phyloP scores from a whole-genome alignment of 2,329 filamentous ascomycete species.

The Fusarium chlamydosporum region DNA sequence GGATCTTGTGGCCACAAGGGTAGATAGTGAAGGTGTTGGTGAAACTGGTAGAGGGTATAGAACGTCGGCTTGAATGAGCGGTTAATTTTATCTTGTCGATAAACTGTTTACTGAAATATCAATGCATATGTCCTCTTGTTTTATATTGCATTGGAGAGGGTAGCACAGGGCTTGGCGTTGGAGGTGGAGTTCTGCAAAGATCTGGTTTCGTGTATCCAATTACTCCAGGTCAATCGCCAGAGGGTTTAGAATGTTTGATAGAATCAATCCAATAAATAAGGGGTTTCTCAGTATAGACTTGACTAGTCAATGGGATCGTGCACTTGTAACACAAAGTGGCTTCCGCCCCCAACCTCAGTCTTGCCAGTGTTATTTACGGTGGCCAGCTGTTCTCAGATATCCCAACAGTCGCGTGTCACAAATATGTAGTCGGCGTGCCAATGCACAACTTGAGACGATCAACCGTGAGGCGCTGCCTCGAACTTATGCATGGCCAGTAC shows the following conservation, averaged over 20 bases:
- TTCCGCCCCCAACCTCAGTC: neutral
- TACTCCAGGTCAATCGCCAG: neutral
- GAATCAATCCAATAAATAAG: too few relatives aligned
- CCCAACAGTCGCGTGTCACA: neutral
- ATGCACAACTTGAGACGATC: conserved; percentile 8
- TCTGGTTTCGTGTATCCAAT: neutral
- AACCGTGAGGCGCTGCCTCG: conserved; percentile 10
- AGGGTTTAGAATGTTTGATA: too few relatives aligned
- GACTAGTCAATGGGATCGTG: too few relatives aligned
- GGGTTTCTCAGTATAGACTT: too few relatives aligned
- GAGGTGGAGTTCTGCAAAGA: neutral
- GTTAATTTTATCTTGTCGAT: neutral
- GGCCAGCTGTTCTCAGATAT: neutral
- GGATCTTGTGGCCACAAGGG: neutral
- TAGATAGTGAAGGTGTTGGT: neutral
- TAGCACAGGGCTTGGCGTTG: neutral
- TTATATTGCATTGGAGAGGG: neutral
- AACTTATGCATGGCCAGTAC: neutral
- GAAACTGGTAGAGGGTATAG: neutral
- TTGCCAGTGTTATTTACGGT: neutral
- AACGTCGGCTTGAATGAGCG: neutral
- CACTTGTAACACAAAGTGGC: neutral
- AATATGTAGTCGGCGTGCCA: neutral
- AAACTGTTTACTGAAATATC: neutral
- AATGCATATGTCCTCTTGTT: neutral